Evolutionary conservation across 495 filamentous ascomycete species (phyloP), one percentile per base, ranked within the genome.

Genomic region (Astrocystis sublimbata): DNA sequence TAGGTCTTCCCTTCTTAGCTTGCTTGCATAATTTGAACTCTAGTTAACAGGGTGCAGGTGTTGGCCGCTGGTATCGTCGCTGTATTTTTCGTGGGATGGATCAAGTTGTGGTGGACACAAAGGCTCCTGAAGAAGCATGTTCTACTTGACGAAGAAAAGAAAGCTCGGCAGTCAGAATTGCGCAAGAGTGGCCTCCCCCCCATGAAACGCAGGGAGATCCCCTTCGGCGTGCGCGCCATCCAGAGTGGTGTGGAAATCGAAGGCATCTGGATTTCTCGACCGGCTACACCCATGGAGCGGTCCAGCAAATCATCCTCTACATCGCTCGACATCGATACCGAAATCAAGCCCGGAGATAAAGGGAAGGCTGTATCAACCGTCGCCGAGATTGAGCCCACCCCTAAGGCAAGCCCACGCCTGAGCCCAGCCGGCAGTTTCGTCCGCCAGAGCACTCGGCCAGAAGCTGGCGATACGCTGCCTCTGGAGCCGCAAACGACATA

Each of bases 221-320:
- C 92, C 3, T 98, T 97, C 68, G 94, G 94, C 24, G 86, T 96
- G 31, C 86, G 89, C 67, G 93, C 93, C 15, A 82, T 98, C 30
- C 89, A 98, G 69, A 90, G 84, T 63, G 93, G 92, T 12, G 80
- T 96, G 23, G 85, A 91, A 67, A 85, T 96, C 12, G 90, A 96
- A 62, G 94, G 92, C 6, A 92, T 97, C 52, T 96, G 92, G 86
- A 89, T 92, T 24, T 93, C 91, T 13, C 77, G 83, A 31, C 79
- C 81, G 12, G 85, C 81, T 35, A 89, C 88, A 8, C 85, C 86
- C 10, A 28, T 69, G 63, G 43, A 68, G 51, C 21, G 60, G 21
- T 60, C 66, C n/a, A 76, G 71, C 33, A 58, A 66, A 8, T 70
- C 72, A 23, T 72, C 75, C 2, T 74, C 76, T 5, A 70, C 67